Evolutionary conservation across 2,329 filamentous ascomycete genomes (phyloP), one percentile per base, ranked within the genome.

Genomic region (Trichoderma sp.): DNA sequence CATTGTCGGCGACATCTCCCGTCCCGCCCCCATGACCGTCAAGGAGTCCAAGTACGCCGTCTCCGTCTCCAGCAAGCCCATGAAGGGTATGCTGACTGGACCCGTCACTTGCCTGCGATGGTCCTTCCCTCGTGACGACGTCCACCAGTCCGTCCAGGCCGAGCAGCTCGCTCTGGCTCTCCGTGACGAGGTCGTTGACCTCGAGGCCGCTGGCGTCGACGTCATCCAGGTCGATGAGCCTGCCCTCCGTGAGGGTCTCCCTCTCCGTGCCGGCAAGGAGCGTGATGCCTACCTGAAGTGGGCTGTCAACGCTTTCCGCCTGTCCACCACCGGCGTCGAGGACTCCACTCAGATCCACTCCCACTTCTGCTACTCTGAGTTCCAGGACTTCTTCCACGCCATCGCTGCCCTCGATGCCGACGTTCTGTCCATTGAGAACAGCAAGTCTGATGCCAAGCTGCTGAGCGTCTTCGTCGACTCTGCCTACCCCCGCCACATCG

Each of bases 381-480:
- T 99, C 92, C 95, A 99, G 85, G 95, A 99, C 86, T 99, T 99
- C 88, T 99, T 99, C 93, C 92, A 98, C 83, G 95, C 95, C 82
- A 99, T 99, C 74, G 92, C 95, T 71, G 94, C 95, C 68, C 90
- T 99, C 70, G 95, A 99, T 78, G 94, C 95, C 69, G 95, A 99
- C 82, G 95, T 99, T 69, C 89, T 99, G 75, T 96, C 92, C 77
- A 99, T 99, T 74, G 95, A 99, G 90, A 99, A 99, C 92, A 96
- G 91, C 90, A 99, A 99, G 90, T 96, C 92, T 74, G 95, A 99
- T 76, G 95, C 95, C 78, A 99, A 99, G 90, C 90, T 99, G 73
- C 90, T 99, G 78, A 91, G 94, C 83, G 95, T 99, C 80, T 99
- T 99, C 78, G 92, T 97, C 73, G 94, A 98, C 80, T 91, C 95